A percentile compares a stretch with the other conserved stretches of the same genome.
These are phyloP conservation scores for Scedosporium aurantiacum DNA, from an alignment of 2,329 filamentous ascomycete genomes.

Conservation along the genomic window DNA sequence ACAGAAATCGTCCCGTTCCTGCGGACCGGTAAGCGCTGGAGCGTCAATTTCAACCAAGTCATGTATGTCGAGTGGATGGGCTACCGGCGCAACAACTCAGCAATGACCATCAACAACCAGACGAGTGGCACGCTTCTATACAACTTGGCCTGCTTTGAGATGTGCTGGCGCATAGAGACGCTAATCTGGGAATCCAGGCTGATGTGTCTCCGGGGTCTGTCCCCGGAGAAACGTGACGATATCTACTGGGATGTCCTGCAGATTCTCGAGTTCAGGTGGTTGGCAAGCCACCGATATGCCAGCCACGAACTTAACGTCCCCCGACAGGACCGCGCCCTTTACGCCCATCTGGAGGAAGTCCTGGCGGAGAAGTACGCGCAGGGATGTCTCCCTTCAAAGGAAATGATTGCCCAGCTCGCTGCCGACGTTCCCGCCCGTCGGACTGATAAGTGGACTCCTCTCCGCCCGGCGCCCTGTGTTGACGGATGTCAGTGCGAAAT, in stretches of 20 bases:
- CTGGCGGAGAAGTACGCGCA: neutral
- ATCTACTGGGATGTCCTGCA: neutral
- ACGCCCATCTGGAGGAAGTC: neutral
- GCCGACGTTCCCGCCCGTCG: neutral
- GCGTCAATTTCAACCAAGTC: neutral
- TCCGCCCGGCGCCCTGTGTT: no score
- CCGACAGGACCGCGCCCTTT: neutral
- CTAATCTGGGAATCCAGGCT: constrained; percentile 3
- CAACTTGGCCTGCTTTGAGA: neutral
- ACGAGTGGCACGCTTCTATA: neutral
- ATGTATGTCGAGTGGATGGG: neutral
- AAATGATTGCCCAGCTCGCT: neutral
- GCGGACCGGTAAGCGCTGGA: neutral
- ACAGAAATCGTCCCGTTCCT: neutral
- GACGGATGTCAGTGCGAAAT: no score
- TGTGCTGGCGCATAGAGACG: constrained; percentile 3
- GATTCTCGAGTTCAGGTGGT: neutral
- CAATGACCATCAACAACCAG: neutral
- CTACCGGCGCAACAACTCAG: neutral
- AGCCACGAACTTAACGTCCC: neutral
- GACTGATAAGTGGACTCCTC: no score
- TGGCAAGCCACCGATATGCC: neutral
- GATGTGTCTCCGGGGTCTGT: constrained; percentile 12
- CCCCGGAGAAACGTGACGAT: neutral
- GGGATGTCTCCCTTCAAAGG: neutral